Evolutionary conservation across 2,329 filamentous ascomycete genomes (phyloP).

Genomic region (Fusarium dlaminii): DNA sequence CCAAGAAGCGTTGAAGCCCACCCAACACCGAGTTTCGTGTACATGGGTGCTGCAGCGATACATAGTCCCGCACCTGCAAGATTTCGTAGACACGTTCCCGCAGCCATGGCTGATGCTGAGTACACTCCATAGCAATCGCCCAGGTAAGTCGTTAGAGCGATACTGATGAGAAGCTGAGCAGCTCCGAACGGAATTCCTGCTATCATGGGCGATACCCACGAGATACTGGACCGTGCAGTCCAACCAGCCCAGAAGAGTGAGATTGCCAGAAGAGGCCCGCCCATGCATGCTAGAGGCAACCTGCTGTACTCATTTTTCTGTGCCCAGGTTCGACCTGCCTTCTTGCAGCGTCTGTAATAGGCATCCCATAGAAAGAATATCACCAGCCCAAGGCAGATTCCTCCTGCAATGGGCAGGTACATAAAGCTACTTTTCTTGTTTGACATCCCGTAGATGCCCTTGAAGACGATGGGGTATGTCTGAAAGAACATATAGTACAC

Average conservation of each 20-base stretch:
- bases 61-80: conserved; percentile 2
- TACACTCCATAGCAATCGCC: conserved; percentile 5
- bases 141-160: conserved; percentile 6
- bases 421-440: conserved; percentile 3
- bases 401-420: conserved; percentile 8
- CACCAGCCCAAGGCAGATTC: background rate
- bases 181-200: conserved; percentile 8
- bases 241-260: conserved; percentile 37
- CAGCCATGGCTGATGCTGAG: conserved; percentile 7
- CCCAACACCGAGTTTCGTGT: background rate
- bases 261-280: conserved; percentile 12
- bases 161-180: background rate
- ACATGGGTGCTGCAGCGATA: conserved; percentile 13
- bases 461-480: conserved; percentile 33
- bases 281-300: conserved; percentile 25
- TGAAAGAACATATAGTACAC: conserved; percentile 36
- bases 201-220: conserved; percentile 5
- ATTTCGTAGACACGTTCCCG: conserved; percentile 2
- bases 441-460: conserved; percentile 11
- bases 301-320: conserved; percentile 23
- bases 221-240: conserved; percentile 10
- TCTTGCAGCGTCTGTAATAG: conserved; percentile 10
- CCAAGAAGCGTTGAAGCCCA: conserved; percentile 13
- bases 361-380: conserved; percentile 25
- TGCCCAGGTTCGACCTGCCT: conserved; percentile 12